phyloP scores from a whole-genome alignment of 2,329 filamentous ascomycete genomes.

The Nigrograna mackinnonii region DNA sequence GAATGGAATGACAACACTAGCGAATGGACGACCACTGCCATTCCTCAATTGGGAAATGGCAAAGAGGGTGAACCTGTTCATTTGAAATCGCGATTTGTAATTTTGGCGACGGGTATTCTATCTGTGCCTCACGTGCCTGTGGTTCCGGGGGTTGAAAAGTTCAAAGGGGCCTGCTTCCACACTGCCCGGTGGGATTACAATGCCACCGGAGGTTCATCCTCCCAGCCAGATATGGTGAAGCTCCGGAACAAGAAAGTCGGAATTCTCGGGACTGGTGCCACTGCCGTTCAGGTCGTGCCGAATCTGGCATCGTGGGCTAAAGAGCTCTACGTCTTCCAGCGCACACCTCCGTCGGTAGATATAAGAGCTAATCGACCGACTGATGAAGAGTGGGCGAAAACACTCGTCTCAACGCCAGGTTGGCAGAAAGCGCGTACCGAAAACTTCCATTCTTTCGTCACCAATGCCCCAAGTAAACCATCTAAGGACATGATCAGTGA shows the following conservation, averaged over 20 bases:
- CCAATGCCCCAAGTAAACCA: too few species aligned
- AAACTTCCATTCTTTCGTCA: neutral
- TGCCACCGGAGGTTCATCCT: constrained; percentile 39
- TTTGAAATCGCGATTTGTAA: neutral
- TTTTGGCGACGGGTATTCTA: neutral
- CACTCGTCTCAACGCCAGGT: neutral
- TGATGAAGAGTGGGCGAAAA: constrained; percentile 29
- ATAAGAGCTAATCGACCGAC: constrained; percentile 38
- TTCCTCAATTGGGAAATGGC: too few species aligned
- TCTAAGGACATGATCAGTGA: too few species aligned
- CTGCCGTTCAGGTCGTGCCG: constrained; percentile 44
- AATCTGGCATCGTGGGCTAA: constrained; percentile 38
- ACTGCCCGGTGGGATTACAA: constrained; percentile 48
- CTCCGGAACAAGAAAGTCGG: constrained; percentile 41
- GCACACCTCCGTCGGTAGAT: constrained; percentile 41
- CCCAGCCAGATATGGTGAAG: constrained; percentile 22
- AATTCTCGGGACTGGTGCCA: constrained; percentile 48
- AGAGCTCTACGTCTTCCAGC: constrained; percentile 45
- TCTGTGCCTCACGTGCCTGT: neutral
- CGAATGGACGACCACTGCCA: neutral
- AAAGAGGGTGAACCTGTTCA: neutral
- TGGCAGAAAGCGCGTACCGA: neutral
- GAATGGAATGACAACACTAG: neutral
- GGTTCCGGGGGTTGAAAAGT: neutral
- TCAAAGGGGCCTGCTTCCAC: constrained; percentile 36